phyloP scores from a whole-genome alignment of 164 flowering plant species.

The Liquidambar formosana region DNA sequence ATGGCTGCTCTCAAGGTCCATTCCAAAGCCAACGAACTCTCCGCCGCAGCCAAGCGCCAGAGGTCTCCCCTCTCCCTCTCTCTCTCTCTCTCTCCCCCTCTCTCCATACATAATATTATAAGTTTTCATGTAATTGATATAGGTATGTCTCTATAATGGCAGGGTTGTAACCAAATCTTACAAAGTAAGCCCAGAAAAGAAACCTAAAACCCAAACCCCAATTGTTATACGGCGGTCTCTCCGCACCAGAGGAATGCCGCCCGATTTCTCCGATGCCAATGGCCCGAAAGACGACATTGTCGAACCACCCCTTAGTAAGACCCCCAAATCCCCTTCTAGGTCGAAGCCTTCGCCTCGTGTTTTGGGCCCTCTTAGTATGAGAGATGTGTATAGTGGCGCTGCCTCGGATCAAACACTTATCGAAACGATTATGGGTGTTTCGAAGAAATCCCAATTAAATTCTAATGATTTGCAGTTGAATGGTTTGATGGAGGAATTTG shows the following conservation, averaged over 20 bases:
- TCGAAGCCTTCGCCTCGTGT: conserved; percentile 9
- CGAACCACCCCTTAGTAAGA: conserved; percentile 11
- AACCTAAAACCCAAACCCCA: conserved; percentile 38
- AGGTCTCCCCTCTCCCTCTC: conserved; percentile 27
- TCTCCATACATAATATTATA: too few species aligned
- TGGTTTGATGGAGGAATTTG: conserved; percentile 2
- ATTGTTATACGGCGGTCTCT: conserved; percentile 57
- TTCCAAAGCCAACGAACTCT: conserved; percentile 31
- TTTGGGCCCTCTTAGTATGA: conserved; percentile 44
- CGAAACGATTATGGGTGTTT: conserved; percentile 33
- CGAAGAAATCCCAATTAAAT: conserved; percentile 15
- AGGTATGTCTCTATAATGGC: conserved; percentile 6
- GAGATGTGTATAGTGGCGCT: conserved; percentile 37
- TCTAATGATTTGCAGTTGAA: background rate
- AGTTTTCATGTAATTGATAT: background rate
- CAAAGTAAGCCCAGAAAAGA: conserved; percentile 41
- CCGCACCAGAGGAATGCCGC: conserved; percentile 61
- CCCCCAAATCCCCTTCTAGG: background rate
- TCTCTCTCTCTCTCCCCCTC: conserved; percentile 1
- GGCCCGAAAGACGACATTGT: conserved; percentile 29
- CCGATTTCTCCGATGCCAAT: conserved; percentile 32
- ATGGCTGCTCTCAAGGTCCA: conserved; percentile 15
- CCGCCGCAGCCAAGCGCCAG: conserved; percentile 47
- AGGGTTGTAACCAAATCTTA: conserved; percentile 50
- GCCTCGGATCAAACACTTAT: conserved; percentile 30